Evolutionary conservation across 257 asterid species (phyloP), one percentile per base, ranked within the genome.

Genomic region (Fraxinus anomala): DNA sequence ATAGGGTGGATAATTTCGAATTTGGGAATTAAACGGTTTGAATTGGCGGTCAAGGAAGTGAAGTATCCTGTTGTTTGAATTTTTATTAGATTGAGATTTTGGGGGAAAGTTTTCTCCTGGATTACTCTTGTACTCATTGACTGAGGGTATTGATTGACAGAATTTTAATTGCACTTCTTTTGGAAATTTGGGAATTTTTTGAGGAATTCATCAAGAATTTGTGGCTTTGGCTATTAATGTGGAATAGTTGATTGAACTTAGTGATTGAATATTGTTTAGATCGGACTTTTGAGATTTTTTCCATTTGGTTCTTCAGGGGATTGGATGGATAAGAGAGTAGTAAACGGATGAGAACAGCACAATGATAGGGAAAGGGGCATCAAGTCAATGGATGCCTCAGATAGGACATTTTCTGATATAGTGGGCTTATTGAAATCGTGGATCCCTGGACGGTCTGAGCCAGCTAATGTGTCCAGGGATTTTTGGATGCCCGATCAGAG

Each of bases 401-500:
- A 87, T 77, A 86, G 85, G 73, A 76, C 87, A 74, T 80, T 84
- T 75, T 82, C 96, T 75, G 98, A 89, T 87, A 87, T 90, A 77
- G 77, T 89, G 70, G 89, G 88, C 76, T 66, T 88, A 68, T 73
- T 93, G 2, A 93, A 93, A 84, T 87, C 96, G 42, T 95, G 99
- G 99, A 73, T 90, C 78, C 93, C 96, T 81, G 84, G 92, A 91
- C 88, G 91, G 84, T 80, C 89, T 26, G 92, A 89, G 82, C 94
- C 96, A 65, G 85, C 91, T 74, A 86, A 91, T 72, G 89, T 87
- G 84, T 90, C 97, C 8, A 89, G 96, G 90, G 98, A 95, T 83
- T 95, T 95, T 80, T 95, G 99, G 99, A 95, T 95, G 98, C 99
- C 98, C 81, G 99, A 95, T 80, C 85, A 89, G 85, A 95, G 97